Evolutionary conservation across 208 protist species (phyloP).

Genomic region (Spongospora subterranea): DNA sequence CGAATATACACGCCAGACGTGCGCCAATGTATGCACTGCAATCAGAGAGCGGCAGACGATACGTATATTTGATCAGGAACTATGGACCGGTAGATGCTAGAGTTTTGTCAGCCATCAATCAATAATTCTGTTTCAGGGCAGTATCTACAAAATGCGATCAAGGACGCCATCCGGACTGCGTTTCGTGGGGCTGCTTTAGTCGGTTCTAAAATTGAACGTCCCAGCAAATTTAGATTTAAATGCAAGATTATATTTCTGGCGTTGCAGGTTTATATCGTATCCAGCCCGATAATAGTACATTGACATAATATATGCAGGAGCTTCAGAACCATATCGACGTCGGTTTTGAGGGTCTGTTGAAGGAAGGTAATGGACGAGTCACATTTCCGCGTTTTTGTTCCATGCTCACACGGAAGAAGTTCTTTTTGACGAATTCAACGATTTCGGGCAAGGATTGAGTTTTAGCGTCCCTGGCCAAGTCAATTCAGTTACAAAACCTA

Average conservation of each 20-base stretch:
- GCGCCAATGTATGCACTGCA: slow-evolving; percentile 16
- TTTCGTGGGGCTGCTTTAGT: background rate
- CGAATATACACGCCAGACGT: slow-evolving; percentile 20
- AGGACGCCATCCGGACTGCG: background rate
- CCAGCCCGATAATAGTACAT: background rate
- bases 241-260: slow-evolving; percentile 13
- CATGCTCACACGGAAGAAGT: background rate
- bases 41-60: background rate
- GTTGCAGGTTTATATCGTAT: background rate
- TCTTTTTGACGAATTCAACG: slow-evolving; percentile 10
- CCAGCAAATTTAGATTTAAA: slow-evolving; percentile 27
- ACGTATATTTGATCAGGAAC: slow-evolving; percentile 25
- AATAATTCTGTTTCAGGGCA: background rate
- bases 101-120: background rate
- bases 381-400: too few relatives aligned
- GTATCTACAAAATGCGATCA: background rate
- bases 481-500: background rate
- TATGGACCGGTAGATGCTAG: background rate
- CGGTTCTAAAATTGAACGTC: background rate
- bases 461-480: background rate
- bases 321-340: slow-evolving; percentile 33
- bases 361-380: slow-evolving; percentile 21
- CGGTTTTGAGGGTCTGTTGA: background rate
- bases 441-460: background rate
- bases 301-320: background rate